Conservation (phyloP, 176 grass and related monocot species). For the Paspalum vaginatum region DNA sequence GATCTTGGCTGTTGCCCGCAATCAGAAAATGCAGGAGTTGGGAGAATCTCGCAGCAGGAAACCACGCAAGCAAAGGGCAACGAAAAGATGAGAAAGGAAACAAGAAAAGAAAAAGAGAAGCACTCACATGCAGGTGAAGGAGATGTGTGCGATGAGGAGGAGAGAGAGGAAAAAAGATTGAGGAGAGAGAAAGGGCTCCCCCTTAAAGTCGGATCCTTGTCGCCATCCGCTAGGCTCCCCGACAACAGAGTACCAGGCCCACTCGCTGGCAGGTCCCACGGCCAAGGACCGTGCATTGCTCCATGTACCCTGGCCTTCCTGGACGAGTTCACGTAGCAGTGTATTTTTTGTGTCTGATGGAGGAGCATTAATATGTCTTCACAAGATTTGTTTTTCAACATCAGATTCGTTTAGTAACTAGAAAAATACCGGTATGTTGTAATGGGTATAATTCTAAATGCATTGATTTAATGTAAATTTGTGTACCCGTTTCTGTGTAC, state of each 20-base stretch:
- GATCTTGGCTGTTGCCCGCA: constrained; percentile 9
- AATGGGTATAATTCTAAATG: too few species aligned
- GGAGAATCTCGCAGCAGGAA: constrained; percentile 51
- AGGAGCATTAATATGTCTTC: too few species aligned
- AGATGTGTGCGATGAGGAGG: not conserved
- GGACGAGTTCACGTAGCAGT: too few species aligned
- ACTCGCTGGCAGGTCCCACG: not conserved
- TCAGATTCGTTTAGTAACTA: too few species aligned
- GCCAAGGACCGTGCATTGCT: not conserved
- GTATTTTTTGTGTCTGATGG: too few species aligned
- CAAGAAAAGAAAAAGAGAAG: constrained; percentile 27
- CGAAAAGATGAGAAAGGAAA: not conserved
- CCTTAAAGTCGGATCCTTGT: constrained; percentile 48
- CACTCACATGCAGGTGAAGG: constrained; percentile 36
- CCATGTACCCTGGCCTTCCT: not conserved
- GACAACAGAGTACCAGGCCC: constrained; percentile 42
- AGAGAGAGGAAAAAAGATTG: not conserved
- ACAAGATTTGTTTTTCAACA: too few species aligned
- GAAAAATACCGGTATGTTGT: too few species aligned
- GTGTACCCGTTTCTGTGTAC: too few species aligned
- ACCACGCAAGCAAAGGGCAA: constrained; percentile 21
- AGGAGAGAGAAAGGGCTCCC: constrained; percentile 14
- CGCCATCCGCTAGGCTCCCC: constrained; percentile 40
- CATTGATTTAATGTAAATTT: too few species aligned
- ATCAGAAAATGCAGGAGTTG: constrained; percentile 17